Percentiles rank a stretch among this genome's conserved stretches.
Conservation (phyloP, 805 yeast genomes). For the Yamadazyma endophytica region DNA sequence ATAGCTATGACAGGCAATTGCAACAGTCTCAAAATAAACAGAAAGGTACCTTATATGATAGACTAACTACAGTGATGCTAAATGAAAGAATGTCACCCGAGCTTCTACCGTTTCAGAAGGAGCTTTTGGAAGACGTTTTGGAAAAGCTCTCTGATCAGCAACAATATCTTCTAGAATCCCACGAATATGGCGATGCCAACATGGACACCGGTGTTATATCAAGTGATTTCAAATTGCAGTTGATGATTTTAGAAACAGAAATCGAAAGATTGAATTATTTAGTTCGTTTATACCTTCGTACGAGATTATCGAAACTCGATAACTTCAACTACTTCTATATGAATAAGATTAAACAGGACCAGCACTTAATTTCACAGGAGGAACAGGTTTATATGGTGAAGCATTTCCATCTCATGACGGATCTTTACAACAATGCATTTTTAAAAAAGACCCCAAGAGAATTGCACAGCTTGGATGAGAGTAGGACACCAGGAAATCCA, state of each 20-base stretch:
- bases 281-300: conserved; percentile 74
- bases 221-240: conserved; percentile 64
- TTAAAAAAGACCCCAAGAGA: conserved; percentile 62
- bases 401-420: conserved; percentile 61
- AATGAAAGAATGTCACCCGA: conserved; percentile 87
- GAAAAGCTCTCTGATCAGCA: conserved; percentile 63
- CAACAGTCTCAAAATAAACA: background rate
- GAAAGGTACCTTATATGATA: conserved; percentile 23
- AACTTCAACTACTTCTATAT: conserved; percentile 58
- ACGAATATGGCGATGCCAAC: conserved; percentile 64
- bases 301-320: conserved; percentile 75
- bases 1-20: conserved; percentile 50
- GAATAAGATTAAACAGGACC: conserved; percentile 22
- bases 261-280: conserved; percentile 81
- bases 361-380: conserved; percentile 42
- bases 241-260: conserved; percentile 87
- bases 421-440: conserved; percentile 65
- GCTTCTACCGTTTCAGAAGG: conserved; percentile 67
- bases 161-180: conserved; percentile 70
- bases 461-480: conserved; percentile 67
- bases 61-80: conserved; percentile 56
- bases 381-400: conserved; percentile 65
- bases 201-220: conserved; percentile 27
- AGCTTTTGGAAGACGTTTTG: conserved; percentile 54
- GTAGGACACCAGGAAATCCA: conserved; percentile 50